Percentiles rank a stretch among this genome's conserved stretches.
These are phyloP conservation scores for Russula brevipes DNA, from an alignment of 768 basidiomycete genomes.

Conservation along the genomic window DNA sequence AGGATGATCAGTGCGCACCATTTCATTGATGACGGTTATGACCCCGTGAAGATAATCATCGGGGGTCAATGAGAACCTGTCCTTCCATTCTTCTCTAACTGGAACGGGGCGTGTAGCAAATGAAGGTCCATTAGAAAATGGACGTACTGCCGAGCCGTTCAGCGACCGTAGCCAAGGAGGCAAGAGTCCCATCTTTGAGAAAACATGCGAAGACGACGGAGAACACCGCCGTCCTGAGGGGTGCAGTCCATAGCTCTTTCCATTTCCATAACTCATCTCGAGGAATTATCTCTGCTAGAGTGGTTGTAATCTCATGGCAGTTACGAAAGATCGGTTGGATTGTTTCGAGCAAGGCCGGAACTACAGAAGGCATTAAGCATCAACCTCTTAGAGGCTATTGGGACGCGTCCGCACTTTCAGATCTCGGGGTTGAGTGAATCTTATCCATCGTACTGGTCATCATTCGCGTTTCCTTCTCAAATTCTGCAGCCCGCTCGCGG, in stretches of 20 bases:
- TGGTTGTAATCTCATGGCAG: slow-evolving; percentile 46
- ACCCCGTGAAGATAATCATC: slow-evolving; percentile 83
- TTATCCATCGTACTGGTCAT: slow-evolving; percentile 75
- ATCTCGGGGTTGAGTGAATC: slow-evolving; percentile 66
- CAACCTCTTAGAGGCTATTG: neutral
- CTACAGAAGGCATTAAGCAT: slow-evolving; percentile 35
- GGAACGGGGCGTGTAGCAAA: neutral
- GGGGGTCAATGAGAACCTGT: slow-evolving; percentile 54
- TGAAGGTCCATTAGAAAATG: neutral
- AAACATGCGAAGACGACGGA: slow-evolving; percentile 62
- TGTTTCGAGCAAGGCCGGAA: slow-evolving; percentile 52
- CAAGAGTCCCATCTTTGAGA: slow-evolving; percentile 51
- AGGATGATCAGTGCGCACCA: slow-evolving; percentile 44
- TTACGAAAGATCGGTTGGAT: slow-evolving; percentile 52
- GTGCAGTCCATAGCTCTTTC: slow-evolving; percentile 79
- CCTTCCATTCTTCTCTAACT: slow-evolving; percentile 71
- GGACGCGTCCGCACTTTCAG: slow-evolving; percentile 44
- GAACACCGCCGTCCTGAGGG: slow-evolving; percentile 62
- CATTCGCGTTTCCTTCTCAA: slow-evolving; percentile 69
- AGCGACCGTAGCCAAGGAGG: slow-evolving; percentile 49
- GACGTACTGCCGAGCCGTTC: slow-evolving; percentile 63
- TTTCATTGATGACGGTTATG: slow-evolving; percentile 72
- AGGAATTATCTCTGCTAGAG: slow-evolving; percentile 58
- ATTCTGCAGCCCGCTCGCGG: slow-evolving; percentile 64
- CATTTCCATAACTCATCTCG: slow-evolving; percentile 75